Evolutionary conservation across 2,329 filamentous ascomycete genomes (phyloP), one percentile per base, ranked within the genome.

Genomic region (Alternaria sp.): DNA sequence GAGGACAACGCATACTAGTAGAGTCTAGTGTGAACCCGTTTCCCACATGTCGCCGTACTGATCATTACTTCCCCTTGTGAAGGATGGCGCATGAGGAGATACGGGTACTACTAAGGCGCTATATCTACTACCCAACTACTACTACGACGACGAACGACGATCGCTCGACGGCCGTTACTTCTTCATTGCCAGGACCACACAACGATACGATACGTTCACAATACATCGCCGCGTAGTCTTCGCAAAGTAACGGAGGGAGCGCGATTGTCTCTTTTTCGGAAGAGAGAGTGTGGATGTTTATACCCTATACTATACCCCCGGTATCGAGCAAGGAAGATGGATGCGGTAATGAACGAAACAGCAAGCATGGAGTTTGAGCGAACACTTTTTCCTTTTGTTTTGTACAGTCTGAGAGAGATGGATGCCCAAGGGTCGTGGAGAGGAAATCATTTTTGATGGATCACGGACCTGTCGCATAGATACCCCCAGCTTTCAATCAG

Each of bases 1-100:
- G 11, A 70, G 74, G 36, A 72, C 70, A 1, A 75, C 76, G 44
- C 77, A 79, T 59, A 79, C 76, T 54, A 80, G 77, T 72, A 78
- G 77, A 77, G 74, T 80, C 74, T 80, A 79, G 70, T 63, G 57
- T 67, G 54, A 40, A 64, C 70, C 71, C 70, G 65, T 66, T 62
- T 65, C 47, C 51, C 30, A 10, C 51, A 15, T 46, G 32, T 51
- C 9, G 46, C 40, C 26, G 9, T 46, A 23, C 57, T 56, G 59
- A 63, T 59, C 21, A 44, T 7, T 10, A 15, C 40, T 26, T 32
- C 26, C 3, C 13, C 3, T 40, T 19, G 47, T 30, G 51, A 32
- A 67, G 66, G 21, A 23, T 52, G 61, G 59, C 55, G 60, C 61
- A 54, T 50, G 60, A 57, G 28, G 57, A 54, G 57, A 32, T 55